Percentiles rank a stretch among this genome's conserved stretches.
Evolutionary conservation across 441 rosid species (phyloP).

Genomic region (Oxalis stricta): DNA sequence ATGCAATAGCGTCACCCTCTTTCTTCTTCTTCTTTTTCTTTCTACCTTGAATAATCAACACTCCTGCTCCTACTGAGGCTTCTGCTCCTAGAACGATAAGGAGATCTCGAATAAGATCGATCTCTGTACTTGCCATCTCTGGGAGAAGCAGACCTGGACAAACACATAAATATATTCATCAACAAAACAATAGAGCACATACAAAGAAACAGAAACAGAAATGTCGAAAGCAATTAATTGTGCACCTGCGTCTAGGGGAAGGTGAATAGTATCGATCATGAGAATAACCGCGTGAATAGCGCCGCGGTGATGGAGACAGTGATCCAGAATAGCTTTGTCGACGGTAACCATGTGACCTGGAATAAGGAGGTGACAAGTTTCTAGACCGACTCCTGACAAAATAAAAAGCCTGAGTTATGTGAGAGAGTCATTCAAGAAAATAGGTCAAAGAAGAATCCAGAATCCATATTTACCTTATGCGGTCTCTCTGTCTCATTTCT

Average conservation of each 20-base stretch:
- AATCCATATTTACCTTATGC: constrained; percentile 26
- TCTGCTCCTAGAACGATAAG: constrained; percentile 27
- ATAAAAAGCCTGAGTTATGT: too few species aligned
- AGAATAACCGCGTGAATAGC: constrained; percentile 29
- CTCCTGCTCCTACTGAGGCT: constrained; percentile 36
- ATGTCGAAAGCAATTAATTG: constrained; percentile 25
- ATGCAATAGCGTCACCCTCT: too few species aligned
- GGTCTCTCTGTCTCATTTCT: constrained; percentile 69
- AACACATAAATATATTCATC: background rate
- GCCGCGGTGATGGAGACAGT: too few species aligned
- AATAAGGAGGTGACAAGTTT: constrained; percentile 24
- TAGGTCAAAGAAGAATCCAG: background rate
- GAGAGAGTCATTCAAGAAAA: background rate
- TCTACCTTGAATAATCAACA: constrained; percentile 30
- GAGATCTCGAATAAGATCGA: constrained; percentile 49
- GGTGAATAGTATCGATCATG: constrained; percentile 38
- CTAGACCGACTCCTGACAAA: constrained; percentile 22
- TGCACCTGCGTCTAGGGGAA: constrained; percentile 29
- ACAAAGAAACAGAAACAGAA: too few species aligned
- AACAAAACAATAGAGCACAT: background rate
- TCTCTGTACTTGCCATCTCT: constrained; percentile 25
- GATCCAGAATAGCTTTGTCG: constrained; percentile 20
- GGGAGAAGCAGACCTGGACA: constrained; percentile 54
- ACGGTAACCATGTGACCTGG: constrained; percentile 34
- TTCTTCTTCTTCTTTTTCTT: too few species aligned